Base-by-base conservation (phyloP, 2,329 filamentous ascomycete genomes). In the Metarhizium anisopliae region DNA sequence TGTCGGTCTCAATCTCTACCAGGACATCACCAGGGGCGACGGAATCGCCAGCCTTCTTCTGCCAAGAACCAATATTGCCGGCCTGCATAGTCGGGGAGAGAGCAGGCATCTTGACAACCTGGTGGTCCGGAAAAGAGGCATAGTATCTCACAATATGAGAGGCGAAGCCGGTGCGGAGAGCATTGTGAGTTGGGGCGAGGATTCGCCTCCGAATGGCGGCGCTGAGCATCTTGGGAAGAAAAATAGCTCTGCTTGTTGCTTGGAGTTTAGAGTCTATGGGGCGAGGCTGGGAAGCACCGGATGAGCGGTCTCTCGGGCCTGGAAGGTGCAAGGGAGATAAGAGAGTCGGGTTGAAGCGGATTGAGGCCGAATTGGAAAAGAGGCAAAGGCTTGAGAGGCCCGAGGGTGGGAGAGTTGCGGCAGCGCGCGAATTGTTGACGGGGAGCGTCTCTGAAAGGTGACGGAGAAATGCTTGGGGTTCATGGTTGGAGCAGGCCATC, bases 1-100 rank as follows among this genome's bases (percentile, higher is more conserved):
- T 99, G 77, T 99, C 94, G 66, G 94, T 99, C 83, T 99, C 94
- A 68, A 97, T 96, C 81, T 96, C 92, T 64, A 96, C 92, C 64
- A 99, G 78, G 50, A 99, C 94, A 72, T 99, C 94, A 71, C 94
- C 94, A 53, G 95, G 92, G 57, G 83, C 78, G 72, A 99, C 86
- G 60, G 79, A 69, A 74, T 99, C 94, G 70, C 94, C 94, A 63
- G 85, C 81, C 79, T 96, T 95, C 84, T 97, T 99, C 79, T 97
- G 90, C 94, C 94, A 99, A 61, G 85, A 79, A 67, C 94, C 95
- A 74, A 99, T 95, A 79, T 95, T 96, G 72, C 94, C 94, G 60
- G 89, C 81, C 61, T 89, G 92, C 94, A 99, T 99, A 65, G 94
- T 99, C 55, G 94, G 94, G 60, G 94, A 99, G 67, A 99, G 82